Evolutionary conservation across 345 rosid species (phyloP), one percentile per base, ranked within the genome.

Genomic region (Stellera chamaejasme): DNA sequence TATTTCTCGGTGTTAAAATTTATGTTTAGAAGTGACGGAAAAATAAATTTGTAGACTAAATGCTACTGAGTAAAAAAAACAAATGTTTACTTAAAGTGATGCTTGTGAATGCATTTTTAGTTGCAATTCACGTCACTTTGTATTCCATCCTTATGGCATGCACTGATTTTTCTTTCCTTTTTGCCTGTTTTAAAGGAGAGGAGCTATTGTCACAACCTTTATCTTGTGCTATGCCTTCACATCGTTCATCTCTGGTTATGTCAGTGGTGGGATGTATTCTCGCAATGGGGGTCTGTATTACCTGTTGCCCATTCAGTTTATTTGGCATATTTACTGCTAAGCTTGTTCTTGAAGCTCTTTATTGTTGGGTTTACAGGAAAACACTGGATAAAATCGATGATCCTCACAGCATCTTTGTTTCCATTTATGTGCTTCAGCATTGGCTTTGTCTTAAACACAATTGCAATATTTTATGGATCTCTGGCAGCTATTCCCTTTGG

Each of bases 221-320:
- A 90, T 94, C 50, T 84, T 90, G 26, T 94, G 96, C 63, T 94
- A 94, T 60, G 99, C 99, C 56, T 80, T 94, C 69, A 94, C 97
- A 12, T 94, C 99, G 44, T 94, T 94, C 65, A 71, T 94, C 60
- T 81, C 99, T 69, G 99, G 99, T 66, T 94, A 94, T 59, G 97
- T 94, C 66, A 94, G 96, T 11, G 99, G 99, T 60, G 99, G 99
- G 50, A 87, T 94, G 97, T 90, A 94, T 77, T 94, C 99, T 43
- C 87, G 97, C 63, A 72, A 83, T 64, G 99, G 99, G 13, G 97
- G 99, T 94, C 77, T 71, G 88, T 27, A 48, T 54, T 66, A 3
- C 45, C 43, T 27, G 48, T 64, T 12, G 23, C 27, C 7, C 2
- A 52, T 61, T 52, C 10, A 47, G 59, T 14, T 50, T 23, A 45